phyloP scores from a whole-genome alignment of 1,284 basidiomycete genomes.

The Irpex rosettiformis region DNA sequence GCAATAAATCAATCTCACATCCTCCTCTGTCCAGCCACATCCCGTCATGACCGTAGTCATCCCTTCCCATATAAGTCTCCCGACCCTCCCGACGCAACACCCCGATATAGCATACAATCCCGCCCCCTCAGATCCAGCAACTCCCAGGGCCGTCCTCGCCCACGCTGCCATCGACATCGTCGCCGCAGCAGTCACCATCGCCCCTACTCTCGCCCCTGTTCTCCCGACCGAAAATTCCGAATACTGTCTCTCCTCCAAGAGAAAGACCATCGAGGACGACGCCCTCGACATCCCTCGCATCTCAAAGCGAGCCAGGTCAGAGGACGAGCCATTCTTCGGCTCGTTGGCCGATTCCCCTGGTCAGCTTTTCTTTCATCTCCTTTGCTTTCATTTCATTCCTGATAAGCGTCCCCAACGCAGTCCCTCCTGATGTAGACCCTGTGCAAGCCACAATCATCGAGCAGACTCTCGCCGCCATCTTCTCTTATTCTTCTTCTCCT shows the following conservation, averaged over 20 bases:
- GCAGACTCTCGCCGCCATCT: slow-evolving; percentile 12
- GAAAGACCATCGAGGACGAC: slow-evolving; percentile 13
- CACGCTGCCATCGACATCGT: slow-evolving; percentile 6
- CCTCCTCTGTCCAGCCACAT: background rate
- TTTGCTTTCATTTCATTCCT: background rate
- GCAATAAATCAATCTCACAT: background rate
- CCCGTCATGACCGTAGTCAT: slow-evolving; percentile 17
- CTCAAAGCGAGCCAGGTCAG: slow-evolving; percentile 9
- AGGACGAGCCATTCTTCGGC: slow-evolving; percentile 12
- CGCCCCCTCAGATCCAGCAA: slow-evolving; percentile 7
- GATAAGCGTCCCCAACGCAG: background rate
- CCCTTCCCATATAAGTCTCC: slow-evolving; percentile 1
- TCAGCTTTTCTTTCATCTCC: background rate
- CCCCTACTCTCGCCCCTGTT: slow-evolving; percentile 11
- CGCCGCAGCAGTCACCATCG: slow-evolving; percentile 13
- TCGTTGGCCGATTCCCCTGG: slow-evolving; percentile 1
- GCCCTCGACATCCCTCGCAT: slow-evolving; percentile 1
- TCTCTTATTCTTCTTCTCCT: background rate
- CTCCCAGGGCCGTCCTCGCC: slow-evolving; percentile 11
- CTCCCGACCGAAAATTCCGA: slow-evolving; percentile 9
- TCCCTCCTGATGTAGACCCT: background rate
- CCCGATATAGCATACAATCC: background rate
- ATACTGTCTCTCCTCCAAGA: slow-evolving; percentile 15
- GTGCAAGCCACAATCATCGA: slow-evolving; percentile 8
- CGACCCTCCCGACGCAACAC: slow-evolving; percentile 2